Evolutionary conservation across 805 yeast genomes (phyloP).

Genomic region (Candida boleticola): DNA sequence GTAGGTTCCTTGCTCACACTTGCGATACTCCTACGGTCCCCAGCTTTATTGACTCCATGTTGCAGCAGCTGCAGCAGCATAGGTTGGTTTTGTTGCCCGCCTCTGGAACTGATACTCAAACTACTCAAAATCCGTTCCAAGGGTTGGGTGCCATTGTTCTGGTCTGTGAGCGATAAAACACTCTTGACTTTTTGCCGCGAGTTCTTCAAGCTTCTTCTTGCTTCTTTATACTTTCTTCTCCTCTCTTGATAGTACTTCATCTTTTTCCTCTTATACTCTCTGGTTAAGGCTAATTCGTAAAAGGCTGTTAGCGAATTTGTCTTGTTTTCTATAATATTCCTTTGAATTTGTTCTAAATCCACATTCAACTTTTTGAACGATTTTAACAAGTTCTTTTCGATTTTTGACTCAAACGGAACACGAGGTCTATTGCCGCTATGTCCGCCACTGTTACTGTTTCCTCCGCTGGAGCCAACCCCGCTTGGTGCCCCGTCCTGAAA

Average conservation of each 20-base stretch:
- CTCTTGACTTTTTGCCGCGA: conserved; percentile 35
- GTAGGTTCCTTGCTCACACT: background rate
- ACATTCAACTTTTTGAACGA: conserved; percentile 60
- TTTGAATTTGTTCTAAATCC: conserved; percentile 57
- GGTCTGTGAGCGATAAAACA: conserved; percentile 34
- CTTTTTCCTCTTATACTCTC: conserved; percentile 39
- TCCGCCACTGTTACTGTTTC: background rate
- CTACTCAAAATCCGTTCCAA: conserved; percentile 37
- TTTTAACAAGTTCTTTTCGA: conserved; percentile 63
- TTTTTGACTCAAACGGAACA: conserved; percentile 53
- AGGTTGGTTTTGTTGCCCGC: background rate
- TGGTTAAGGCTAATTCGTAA: conserved; percentile 66
- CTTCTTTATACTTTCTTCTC: conserved; percentile 31
- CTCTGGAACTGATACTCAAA: conserved; percentile 30
- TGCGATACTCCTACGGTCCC: conserved; percentile 1
- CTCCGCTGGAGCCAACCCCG: background rate
- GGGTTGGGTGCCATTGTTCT: conserved; percentile 28
- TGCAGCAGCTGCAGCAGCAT: background rate
- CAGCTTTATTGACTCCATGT: background rate
- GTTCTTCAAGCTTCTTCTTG: conserved; percentile 26
- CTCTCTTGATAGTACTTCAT: conserved; percentile 26
- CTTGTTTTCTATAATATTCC: conserved; percentile 54
- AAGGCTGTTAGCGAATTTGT: conserved; percentile 74
- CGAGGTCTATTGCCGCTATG: conserved; percentile 27
- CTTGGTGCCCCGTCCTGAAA: conserved; percentile 14